Conservation (phyloP, 495 filamentous ascomycete genomes). For the Aspergillus bertholletiae region DNA sequence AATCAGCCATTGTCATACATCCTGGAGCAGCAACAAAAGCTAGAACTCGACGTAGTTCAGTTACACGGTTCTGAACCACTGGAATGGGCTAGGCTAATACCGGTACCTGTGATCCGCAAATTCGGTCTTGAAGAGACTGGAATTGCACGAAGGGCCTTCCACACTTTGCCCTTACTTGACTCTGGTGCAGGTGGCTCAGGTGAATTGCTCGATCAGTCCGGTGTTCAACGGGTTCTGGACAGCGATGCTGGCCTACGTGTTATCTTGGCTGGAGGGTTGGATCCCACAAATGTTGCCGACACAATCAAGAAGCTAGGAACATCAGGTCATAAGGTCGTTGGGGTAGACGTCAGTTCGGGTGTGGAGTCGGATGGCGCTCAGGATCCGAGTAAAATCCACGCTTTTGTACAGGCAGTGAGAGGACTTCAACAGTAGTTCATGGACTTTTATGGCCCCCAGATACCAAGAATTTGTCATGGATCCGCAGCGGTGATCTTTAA, state of each 20-base stretch:
- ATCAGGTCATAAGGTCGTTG: constrained; percentile 59
- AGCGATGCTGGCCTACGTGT: constrained; percentile 63
- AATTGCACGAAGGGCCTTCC: constrained; percentile 72
- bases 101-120: constrained; percentile 82
- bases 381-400: constrained; percentile 74
- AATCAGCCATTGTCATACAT: constrained; percentile 84
- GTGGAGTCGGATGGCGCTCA: constrained; percentile 84
- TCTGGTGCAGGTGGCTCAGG: constrained; percentile 82
- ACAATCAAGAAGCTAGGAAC: constrained; percentile 55
- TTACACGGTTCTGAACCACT: constrained; percentile 88
- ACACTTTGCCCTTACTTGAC: constrained; percentile 79
- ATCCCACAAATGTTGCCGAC: constrained; percentile 67
- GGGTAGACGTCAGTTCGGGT: constrained; percentile 90
- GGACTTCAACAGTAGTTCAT: constrained; percentile 24
- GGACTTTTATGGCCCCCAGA: not conserved
- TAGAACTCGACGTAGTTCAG: constrained; percentile 87
- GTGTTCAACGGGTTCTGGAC: constrained; percentile 58
- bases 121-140: constrained; percentile 72
- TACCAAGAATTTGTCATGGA: not conserved
- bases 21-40: constrained; percentile 65
- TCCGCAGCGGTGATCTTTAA: not conserved
- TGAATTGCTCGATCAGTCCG: constrained; percentile 62
- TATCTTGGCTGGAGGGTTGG: constrained; percentile 79
- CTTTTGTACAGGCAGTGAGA: constrained; percentile 76
- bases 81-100: constrained; percentile 84